phyloP scores from a whole-genome alignment of 225 moss, liverwort and hornwort genomes.

The Thuidium tamariscinum region DNA sequence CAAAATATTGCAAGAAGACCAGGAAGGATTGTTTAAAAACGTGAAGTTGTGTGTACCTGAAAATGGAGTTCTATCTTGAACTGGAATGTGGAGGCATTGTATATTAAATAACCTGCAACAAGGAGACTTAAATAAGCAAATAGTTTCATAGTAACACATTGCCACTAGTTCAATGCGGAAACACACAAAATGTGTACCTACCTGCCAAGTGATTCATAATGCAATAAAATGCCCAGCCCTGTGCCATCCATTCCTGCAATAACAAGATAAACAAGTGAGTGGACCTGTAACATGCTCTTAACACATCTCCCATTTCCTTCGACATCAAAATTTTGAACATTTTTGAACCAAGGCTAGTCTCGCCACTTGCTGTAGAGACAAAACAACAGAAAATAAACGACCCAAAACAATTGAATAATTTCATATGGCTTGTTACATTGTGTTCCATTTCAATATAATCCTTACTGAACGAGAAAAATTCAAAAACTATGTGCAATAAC shows the following conservation, averaged over 20 bases:
- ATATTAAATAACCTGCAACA: slow-evolving; percentile 41
- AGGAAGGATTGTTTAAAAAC: background rate
- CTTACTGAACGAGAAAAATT: too few relatives aligned
- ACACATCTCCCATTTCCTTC: background rate
- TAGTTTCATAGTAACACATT: background rate
- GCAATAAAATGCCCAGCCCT: slow-evolving; percentile 28
- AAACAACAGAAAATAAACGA: background rate
- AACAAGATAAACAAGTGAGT: background rate
- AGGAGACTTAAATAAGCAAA: background rate
- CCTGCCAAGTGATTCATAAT: slow-evolving; percentile 31
- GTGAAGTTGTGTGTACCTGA: slow-evolving; percentile 15
- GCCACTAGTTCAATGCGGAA: background rate
- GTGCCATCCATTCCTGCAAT: slow-evolving; percentile 43
- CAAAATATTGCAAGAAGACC: background rate
- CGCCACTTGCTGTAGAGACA: background rate
- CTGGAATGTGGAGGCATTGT: slow-evolving; percentile 53
- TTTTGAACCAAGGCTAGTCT: background rate
- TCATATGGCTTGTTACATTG: background rate
- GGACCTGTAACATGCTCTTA: background rate
- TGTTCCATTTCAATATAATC: background rate
- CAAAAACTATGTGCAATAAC: background rate
- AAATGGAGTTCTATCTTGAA: slow-evolving; percentile 50
- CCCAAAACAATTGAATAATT: too few relatives aligned
- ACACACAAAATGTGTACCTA: background rate
- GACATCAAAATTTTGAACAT: background rate